Evolutionary conservation across 2,329 filamentous ascomycete species (phyloP).

Genomic region (Biscogniauxia mediterranea): DNA sequence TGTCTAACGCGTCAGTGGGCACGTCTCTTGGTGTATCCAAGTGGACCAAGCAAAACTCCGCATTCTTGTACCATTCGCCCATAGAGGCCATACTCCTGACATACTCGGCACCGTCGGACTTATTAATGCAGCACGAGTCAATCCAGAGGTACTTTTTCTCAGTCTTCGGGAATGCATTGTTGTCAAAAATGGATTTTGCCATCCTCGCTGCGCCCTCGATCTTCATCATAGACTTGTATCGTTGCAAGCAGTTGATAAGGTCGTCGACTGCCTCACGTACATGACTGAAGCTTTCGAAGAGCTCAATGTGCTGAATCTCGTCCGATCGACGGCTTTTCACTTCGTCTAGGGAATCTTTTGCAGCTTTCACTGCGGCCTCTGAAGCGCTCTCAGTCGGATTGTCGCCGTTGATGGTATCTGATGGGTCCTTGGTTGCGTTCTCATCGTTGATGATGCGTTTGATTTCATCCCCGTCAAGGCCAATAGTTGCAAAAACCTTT

Average conservation of each 20-base stretch:
- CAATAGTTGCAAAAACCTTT: too few species aligned
- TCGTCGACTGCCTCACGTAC: constrained; percentile 29
- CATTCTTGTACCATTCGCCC: constrained; percentile 31
- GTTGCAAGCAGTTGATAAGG: constrained; percentile 22
- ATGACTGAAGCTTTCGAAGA: constrained; percentile 20
- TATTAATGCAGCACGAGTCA: constrained; percentile 36
- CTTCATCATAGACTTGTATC: constrained; percentile 31
- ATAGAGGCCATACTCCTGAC: constrained; percentile 24
- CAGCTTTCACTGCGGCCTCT: too few species aligned
- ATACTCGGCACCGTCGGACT: constrained; percentile 29
- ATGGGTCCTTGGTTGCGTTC: too few species aligned
- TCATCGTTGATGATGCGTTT: too few species aligned
- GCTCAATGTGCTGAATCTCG: constrained; percentile 15
- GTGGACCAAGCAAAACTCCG: constrained; percentile 33
- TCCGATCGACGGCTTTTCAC: background rate
- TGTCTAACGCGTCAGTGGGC: constrained; percentile 20
- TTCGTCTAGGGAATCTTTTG: too few species aligned
- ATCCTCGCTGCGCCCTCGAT: constrained; percentile 24
- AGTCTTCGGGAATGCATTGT: constrained; percentile 24
- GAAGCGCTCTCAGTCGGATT: too few species aligned
- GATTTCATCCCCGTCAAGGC: too few species aligned
- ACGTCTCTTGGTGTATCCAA: constrained; percentile 21
- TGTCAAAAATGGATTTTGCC: constrained; percentile 27
- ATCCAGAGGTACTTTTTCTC: constrained; percentile 33
- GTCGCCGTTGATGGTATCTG: too few species aligned